Evolutionary conservation across 2,329 filamentous ascomycete genomes (phyloP).

Genomic region (Macrophomina tecta): DNA sequence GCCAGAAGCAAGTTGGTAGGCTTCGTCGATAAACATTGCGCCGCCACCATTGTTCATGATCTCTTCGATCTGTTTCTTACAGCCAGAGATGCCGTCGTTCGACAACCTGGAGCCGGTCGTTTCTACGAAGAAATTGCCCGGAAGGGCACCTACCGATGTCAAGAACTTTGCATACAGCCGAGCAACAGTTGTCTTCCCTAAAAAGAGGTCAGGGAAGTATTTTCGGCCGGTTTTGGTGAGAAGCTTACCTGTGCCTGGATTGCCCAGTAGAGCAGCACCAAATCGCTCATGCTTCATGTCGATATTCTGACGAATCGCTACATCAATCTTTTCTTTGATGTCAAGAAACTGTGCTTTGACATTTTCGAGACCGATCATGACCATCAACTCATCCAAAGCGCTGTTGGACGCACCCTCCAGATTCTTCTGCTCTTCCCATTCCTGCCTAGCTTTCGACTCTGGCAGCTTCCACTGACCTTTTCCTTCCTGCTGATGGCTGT

Average conservation of each 20-base stretch:
- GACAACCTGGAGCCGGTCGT: conserved; percentile 72
- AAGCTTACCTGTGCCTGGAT: conserved; percentile 72
- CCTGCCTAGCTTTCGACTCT: conserved; percentile 48
- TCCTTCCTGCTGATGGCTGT: neutral
- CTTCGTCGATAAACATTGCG: conserved; percentile 78
- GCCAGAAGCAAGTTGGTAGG: conserved; percentile 72
- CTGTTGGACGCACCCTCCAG: conserved; percentile 57
- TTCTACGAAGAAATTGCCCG: conserved; percentile 67
- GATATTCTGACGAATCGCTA: conserved; percentile 61
- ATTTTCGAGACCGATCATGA: conserved; percentile 72
- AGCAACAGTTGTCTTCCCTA: conserved; percentile 76
- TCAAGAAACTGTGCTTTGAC: conserved; percentile 69
- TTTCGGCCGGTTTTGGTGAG: neutral
- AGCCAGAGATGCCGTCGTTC: conserved; percentile 64
- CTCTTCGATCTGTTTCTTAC: conserved; percentile 62
- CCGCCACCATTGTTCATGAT: conserved; percentile 68
- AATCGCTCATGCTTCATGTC: conserved; percentile 65
- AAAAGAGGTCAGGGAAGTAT: neutral
- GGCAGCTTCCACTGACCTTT: neutral
- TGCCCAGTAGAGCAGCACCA: conserved; percentile 69
- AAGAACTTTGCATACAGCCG: conserved; percentile 72
- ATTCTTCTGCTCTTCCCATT: conserved; percentile 69
- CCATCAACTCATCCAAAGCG: conserved; percentile 69
- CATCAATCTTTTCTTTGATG: conserved; percentile 70
- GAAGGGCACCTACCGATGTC: conserved; percentile 64